A percentile compares a stretch with the other conserved stretches of the same genome.
Evolutionary conservation across 1,139 yeast species (phyloP).

Genomic region (Sugiyamaella japonica): DNA sequence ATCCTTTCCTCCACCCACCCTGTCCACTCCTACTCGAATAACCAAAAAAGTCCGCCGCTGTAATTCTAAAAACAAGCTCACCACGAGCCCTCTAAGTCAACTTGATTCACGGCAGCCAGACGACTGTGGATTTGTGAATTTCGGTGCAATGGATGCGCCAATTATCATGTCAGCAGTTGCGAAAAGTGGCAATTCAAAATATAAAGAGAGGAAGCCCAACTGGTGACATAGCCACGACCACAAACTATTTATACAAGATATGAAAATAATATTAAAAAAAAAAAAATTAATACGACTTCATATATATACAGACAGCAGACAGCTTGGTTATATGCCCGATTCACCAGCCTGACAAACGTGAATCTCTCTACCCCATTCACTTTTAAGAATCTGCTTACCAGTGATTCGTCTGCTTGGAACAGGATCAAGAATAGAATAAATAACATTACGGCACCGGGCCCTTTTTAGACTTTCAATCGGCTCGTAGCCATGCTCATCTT

Average conservation of each 20-base stretch:
- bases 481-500: constrained; percentile 79
- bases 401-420: constrained; percentile 78
- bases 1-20: background rate
- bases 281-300: background rate
- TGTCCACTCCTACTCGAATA: background rate
- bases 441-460: constrained; percentile 81
- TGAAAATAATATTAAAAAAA: background rate
- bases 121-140: constrained; percentile 29
- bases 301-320: background rate
- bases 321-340: constrained; percentile 22
- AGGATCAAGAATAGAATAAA: constrained; percentile 89
- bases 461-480: constrained; percentile 82
- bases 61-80: constrained; percentile 3
- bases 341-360: constrained; percentile 70
- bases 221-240: background rate
- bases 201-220: background rate
- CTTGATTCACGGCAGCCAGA: constrained; percentile 24
- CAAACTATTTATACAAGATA: background rate
- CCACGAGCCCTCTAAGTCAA: constrained; percentile 9
- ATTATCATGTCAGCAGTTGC: constrained; percentile 33
- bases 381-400: constrained; percentile 78
- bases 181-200: constrained; percentile 27
- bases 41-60: constrained; percentile 4
- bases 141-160: constrained; percentile 27
- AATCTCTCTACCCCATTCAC: constrained; percentile 95